phyloP scores from a whole-genome alignment of 371 early-diverging fungal species.

The Mycotypha africana region DNA sequence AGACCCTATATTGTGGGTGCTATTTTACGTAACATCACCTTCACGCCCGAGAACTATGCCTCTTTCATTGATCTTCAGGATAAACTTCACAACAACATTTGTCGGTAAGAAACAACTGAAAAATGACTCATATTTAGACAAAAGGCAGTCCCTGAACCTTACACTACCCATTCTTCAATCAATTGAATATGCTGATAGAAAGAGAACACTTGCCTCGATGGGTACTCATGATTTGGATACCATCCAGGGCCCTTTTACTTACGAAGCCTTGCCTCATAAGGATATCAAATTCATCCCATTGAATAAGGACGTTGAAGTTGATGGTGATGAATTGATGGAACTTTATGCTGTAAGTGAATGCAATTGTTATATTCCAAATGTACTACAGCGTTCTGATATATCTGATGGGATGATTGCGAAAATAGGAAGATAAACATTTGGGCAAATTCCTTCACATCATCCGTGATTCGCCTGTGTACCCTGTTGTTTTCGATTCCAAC shows the following conservation, averaged over 20 bases:
- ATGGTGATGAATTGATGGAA: constrained; percentile 85
- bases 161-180: too few relatives aligned
- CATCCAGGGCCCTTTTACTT: constrained; percentile 92
- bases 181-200: constrained; percentile 42
- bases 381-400: too few relatives aligned
- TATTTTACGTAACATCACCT: constrained; percentile 85
- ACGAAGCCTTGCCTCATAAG: constrained; percentile 86
- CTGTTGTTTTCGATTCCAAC: constrained; percentile 87
- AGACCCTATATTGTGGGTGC: constrained; percentile 95
- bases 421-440: constrained; percentile 73
- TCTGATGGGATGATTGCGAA: too few relatives aligned
- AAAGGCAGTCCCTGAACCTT: constrained; percentile 4
- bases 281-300: constrained; percentile 94
- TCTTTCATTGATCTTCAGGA: constrained; percentile 99
- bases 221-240: constrained; percentile 99
- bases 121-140: constrained; percentile 9
- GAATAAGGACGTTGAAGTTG: constrained; percentile 85
- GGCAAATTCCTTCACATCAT: constrained; percentile 92
- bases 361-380: too few relatives aligned
- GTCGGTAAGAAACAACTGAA: constrained; percentile 55
- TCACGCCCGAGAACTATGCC: constrained; percentile 83
- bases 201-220: constrained; percentile 96
- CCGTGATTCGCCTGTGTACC: constrained; percentile 88
- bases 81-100: constrained; percentile 97
- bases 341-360: constrained; percentile 67